Evolutionary conservation across 805 yeast genomes (phyloP).

Genomic region (Lipomyces lipofer): DNA sequence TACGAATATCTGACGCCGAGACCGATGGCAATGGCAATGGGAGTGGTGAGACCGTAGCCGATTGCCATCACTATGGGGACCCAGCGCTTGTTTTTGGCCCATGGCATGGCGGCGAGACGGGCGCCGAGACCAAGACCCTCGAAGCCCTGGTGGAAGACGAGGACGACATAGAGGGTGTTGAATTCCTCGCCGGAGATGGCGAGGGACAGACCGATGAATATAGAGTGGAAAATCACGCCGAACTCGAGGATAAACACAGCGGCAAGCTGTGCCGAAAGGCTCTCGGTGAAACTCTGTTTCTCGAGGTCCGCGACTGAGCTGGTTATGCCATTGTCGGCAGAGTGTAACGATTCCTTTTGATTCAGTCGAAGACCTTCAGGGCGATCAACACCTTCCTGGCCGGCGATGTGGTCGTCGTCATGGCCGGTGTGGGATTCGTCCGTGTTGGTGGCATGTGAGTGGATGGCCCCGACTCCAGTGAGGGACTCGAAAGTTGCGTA

Average conservation of each 20-base stretch:
- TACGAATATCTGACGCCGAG: slow-evolving; percentile 65
- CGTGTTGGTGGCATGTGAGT: neutral
- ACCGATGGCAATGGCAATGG: slow-evolving; percentile 72
- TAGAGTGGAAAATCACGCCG: slow-evolving; percentile 80
- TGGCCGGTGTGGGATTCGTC: slow-evolving; percentile 25
- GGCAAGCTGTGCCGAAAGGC: slow-evolving; percentile 36
- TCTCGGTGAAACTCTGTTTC: slow-evolving; percentile 11
- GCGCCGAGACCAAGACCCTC: slow-evolving; percentile 81
- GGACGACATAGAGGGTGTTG: slow-evolving; percentile 62
- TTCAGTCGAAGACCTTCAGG: slow-evolving; percentile 10
- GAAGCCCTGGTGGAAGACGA: slow-evolving; percentile 59
- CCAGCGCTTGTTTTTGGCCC: slow-evolving; percentile 51
- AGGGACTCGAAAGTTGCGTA: slow-evolving; percentile 35
- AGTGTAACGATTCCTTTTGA: neutral
- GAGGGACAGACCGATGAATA: slow-evolving; percentile 74
- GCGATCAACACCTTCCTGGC: slow-evolving; percentile 15
- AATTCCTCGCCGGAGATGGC: slow-evolving; percentile 80
- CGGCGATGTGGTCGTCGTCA: slow-evolving; percentile 28
- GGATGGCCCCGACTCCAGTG: neutral
- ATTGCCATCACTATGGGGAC: slow-evolving; percentile 54
- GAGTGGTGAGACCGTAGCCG: slow-evolving; percentile 62
- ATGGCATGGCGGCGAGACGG: slow-evolving; percentile 59
- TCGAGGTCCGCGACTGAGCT: slow-evolving; percentile 10
- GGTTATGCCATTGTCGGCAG: neutral
- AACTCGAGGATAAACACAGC: slow-evolving; percentile 65